Conservation (phyloP, 768 basidiomycete species). For the Tylopilus cervinicoccineus region DNA sequence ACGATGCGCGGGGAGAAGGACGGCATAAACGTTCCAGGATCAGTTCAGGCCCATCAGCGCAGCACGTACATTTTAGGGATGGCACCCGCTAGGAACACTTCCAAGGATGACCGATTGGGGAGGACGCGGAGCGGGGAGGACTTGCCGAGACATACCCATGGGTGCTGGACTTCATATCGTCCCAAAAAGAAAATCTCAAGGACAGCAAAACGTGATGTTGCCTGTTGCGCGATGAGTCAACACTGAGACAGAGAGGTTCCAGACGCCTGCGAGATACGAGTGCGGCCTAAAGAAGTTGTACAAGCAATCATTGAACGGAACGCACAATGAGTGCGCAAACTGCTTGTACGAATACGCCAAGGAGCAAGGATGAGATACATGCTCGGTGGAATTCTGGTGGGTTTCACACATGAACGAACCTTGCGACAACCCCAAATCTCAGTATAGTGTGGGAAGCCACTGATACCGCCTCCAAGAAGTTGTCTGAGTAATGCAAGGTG, state of each 20-base stretch:
- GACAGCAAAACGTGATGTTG: slow-evolving; percentile 73
- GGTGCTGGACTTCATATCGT: slow-evolving; percentile 78
- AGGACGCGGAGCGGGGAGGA: slow-evolving; percentile 76
- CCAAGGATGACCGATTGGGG: slow-evolving; percentile 78
- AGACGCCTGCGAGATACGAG: slow-evolving; percentile 57
- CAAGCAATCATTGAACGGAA: background rate
- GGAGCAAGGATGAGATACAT: slow-evolving; percentile 53
- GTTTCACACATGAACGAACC: slow-evolving; percentile 29
- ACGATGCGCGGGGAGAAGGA: slow-evolving; percentile 69
- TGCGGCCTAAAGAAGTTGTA: slow-evolving; percentile 45
- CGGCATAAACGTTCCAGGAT: slow-evolving; percentile 77
- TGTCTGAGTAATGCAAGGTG: slow-evolving; percentile 70
- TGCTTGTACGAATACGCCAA: slow-evolving; percentile 58
- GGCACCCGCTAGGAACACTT: slow-evolving; percentile 44
- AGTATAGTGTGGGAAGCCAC: slow-evolving; percentile 62
- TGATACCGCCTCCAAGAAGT: slow-evolving; percentile 73
- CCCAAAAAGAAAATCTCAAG: slow-evolving; percentile 67
- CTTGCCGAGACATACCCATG: slow-evolving; percentile 76
- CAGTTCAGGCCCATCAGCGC: slow-evolving; percentile 37
- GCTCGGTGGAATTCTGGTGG: background rate
- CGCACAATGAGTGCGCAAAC: slow-evolving; percentile 58
- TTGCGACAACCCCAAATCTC: slow-evolving; percentile 72
- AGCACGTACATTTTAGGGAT: too few relatives aligned
- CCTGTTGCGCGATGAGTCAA: slow-evolving; percentile 56
- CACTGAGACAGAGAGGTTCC: slow-evolving; percentile 42